Base-by-base conservation (phyloP, 768 basidiomycete genomes). In the Gymnopilus dilepis region DNA sequence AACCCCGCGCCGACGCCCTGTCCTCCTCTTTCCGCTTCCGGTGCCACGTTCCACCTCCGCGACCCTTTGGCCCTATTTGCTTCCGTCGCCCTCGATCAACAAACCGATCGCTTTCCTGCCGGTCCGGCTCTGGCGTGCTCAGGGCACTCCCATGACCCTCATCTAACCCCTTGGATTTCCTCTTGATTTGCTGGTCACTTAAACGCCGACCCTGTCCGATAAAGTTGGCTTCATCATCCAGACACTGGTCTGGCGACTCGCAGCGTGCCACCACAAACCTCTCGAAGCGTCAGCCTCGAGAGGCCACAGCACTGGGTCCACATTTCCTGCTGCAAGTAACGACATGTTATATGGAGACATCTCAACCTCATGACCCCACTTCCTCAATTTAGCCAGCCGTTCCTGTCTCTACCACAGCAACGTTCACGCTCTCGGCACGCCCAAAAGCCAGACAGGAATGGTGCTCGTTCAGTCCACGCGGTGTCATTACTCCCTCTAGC, bases 371-470 rank as follows among this genome's bases (percentile, higher is more conserved):
- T 50, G 47, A 50, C 47, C 47, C 24, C 11, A 1, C 28, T 17
- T 19, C 47, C 47, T 50, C 28, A 31, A 50, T 50, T 50, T 50
- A 50, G 47, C 47, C 28, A 26, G 31, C 6, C 19, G 26, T 26
- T 50, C 28, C 47, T 28, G 28, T 26, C 31, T 28, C 31, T 28
- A 30, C 28, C 30, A 41, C 47, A 50, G 15, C 47, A 50, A 50
- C 28, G 47, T 50, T 50, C 47, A 50, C 47, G 47, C 26, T 50
- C 26, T 50, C 47, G 17, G 28, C 47, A 50, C 47, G 43, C 43
- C 19, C 24, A 13, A n/a, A 9, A 28, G 9, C 26, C 26, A 50
- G 26, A 30, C 47, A 28, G 15, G 17, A 31, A 31, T 30, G 30
- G 30, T 2, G 28, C 4, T 50, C 28, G 3, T 17, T 31, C 28